Conservation (phyloP, 257 asterid species). For the Ballota nigra region DNA sequence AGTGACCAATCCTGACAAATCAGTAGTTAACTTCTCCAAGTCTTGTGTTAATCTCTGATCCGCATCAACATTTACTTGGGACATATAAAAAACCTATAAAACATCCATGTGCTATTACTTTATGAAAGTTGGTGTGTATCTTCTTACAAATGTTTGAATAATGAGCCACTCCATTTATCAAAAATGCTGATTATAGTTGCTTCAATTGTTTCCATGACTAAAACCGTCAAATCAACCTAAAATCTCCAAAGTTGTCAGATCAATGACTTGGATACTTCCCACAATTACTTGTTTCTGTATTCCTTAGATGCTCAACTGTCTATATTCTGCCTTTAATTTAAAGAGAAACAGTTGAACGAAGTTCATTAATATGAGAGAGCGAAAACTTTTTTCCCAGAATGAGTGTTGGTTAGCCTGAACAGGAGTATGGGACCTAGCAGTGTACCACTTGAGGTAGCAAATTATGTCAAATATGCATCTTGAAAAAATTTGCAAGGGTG, state of each 20-base stretch:
- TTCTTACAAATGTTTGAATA: constrained; percentile 17
- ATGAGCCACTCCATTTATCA: constrained; percentile 10
- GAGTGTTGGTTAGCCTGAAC: neutral
- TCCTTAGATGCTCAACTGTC: constrained; percentile 9
- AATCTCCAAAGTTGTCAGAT: constrained; percentile 9
- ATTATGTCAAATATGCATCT: constrained; percentile 1
- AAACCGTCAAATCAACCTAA: constrained; percentile 9
- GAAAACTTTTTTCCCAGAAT: neutral
- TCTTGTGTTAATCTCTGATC: constrained; percentile 98
- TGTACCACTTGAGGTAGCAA: constrained; percentile 15
- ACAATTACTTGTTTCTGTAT: neutral
- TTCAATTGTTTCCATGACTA: constrained; percentile 13
- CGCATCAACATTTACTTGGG: constrained; percentile 67
- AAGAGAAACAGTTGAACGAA: constrained; percentile 12
- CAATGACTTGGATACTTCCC: constrained; percentile 18
- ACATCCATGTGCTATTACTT: constrained; percentile 18
- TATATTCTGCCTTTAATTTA: neutral
- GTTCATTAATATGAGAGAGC: neutral
- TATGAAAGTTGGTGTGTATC: neutral
- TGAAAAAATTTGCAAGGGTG: neutral
- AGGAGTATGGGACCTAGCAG: neutral
- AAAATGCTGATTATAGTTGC: neutral
- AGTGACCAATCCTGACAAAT: constrained; percentile 94
- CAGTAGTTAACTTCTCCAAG: constrained; percentile 91
- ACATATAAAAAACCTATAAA: constrained; percentile 79